phyloP scores from a whole-genome alignment of 2,329 filamentous ascomycete genomes.

The Alternaria conjuncta region DNA sequence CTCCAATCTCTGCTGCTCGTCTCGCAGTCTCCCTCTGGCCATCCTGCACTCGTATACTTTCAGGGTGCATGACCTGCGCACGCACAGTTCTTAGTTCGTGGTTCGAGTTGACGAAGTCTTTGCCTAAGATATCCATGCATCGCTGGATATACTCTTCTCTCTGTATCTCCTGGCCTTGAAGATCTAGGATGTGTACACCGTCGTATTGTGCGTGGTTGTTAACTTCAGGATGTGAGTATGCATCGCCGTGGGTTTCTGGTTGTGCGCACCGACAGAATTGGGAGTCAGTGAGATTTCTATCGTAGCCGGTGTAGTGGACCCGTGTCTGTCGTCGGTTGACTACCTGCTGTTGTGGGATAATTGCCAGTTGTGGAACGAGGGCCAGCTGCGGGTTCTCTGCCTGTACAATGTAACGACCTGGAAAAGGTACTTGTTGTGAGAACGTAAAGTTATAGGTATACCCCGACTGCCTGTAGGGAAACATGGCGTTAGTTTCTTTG shows the following conservation, averaged over 20 bases:
- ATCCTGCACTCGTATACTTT: neutral
- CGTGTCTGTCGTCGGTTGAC: neutral
- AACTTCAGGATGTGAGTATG: neutral
- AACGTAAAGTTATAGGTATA: neutral
- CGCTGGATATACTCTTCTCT: neutral
- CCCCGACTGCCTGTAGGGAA: neutral
- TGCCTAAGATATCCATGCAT: neutral
- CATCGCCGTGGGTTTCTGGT: neutral
- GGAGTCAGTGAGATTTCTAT: neutral
- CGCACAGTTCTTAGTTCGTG: neutral
- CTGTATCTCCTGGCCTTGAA: neutral
- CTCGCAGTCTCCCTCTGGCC: neutral
- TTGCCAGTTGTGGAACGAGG: neutral
- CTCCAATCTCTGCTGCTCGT: neutral
- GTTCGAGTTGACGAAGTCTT: neutral
- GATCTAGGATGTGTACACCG: neutral
- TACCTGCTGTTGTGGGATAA: neutral
- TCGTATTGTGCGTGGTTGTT: neutral
- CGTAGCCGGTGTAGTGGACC: neutral
- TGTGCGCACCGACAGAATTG: neutral
- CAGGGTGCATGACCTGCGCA: neutral
- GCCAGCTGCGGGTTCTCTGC: neutral
- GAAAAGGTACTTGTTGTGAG: neutral
- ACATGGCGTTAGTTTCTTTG: neutral
- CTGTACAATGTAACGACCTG: neutral